Conservation (phyloP, 106 monocot genomes). For the Ottelia alismoides region DNA sequence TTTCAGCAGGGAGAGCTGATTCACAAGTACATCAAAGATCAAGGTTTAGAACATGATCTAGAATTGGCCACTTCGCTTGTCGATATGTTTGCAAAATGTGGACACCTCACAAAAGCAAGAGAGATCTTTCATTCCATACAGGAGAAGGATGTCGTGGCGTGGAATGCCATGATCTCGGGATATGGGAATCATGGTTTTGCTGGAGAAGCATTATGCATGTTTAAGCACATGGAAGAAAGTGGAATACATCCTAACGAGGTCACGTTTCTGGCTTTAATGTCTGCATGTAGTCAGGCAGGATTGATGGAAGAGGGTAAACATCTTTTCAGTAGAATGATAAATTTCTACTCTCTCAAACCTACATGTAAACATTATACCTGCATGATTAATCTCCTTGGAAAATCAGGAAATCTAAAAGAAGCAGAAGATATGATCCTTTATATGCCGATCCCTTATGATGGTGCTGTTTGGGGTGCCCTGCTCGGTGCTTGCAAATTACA, state of each 20-base stretch:
- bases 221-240: constrained; percentile 28
- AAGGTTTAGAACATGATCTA: constrained; percentile 23
- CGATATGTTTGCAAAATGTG: constrained; percentile 83
- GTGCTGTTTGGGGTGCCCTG: constrained; percentile 61
- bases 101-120: constrained; percentile 37
- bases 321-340: constrained; percentile 46
- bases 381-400: constrained; percentile 58
- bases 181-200: too few species aligned
- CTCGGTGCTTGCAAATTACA: constrained; percentile 53
- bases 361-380: constrained; percentile 56
- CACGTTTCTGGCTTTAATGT: constrained; percentile 60
- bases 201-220: constrained; percentile 31
- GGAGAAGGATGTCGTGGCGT: too few species aligned
- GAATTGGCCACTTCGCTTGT: constrained; percentile 32
- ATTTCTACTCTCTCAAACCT: constrained; percentile 19
- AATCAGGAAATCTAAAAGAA: constrained; percentile 41
- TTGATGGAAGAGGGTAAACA: constrained; percentile 46
- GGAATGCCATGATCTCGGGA: too few species aligned
- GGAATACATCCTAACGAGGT: constrained; percentile 37
- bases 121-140: constrained; percentile 48
- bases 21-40: constrained; percentile 35
- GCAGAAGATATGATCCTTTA: too few species aligned
- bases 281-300: constrained; percentile 58
- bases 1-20: constrained; percentile 35
- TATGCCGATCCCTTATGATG: constrained; percentile 48